phyloP scores from a whole-genome alignment of 495 filamentous ascomycete species.

The Talaromyces proteolyticus region DNA sequence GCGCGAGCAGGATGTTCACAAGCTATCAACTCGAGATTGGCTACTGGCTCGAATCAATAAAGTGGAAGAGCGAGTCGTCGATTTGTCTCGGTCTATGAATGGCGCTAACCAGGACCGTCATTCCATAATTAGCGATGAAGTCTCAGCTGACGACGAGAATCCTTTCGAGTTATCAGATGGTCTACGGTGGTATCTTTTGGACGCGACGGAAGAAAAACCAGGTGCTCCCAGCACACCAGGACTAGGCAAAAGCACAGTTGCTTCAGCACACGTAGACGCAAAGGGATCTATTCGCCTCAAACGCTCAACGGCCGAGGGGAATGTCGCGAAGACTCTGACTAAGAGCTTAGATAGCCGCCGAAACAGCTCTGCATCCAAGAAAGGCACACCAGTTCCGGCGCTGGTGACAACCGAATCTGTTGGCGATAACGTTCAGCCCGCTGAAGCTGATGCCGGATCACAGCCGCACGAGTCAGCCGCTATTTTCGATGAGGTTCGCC shows the following conservation, averaged over 20 bases:
- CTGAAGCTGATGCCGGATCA: slow-evolving; percentile 22
- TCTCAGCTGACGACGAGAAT: slow-evolving; percentile 85
- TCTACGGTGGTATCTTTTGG: slow-evolving; percentile 90
- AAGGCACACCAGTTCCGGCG: slow-evolving; percentile 38
- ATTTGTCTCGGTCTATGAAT: slow-evolving; percentile 73
- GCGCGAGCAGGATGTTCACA: slow-evolving; percentile 84
- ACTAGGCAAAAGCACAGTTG: slow-evolving; percentile 81
- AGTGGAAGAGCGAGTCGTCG: slow-evolving; percentile 89
- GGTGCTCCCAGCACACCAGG: slow-evolving; percentile 92
- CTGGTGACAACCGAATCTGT: slow-evolving; percentile 30
- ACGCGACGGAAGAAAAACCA: slow-evolving; percentile 88
- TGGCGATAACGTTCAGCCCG: slow-evolving; percentile 29
- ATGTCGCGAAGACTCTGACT: slow-evolving; percentile 70
- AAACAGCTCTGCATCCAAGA: slow-evolving; percentile 77
- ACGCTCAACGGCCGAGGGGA: slow-evolving; percentile 44
- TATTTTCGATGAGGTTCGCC: slow-evolving; percentile 46
- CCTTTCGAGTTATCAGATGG: slow-evolving; percentile 96
- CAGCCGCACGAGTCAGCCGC: slow-evolving; percentile 29
- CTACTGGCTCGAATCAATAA: slow-evolving; percentile 88
- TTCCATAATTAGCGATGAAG: slow-evolving; percentile 50
- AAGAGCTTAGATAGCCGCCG: slow-evolving; percentile 86
- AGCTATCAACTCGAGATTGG: slow-evolving; percentile 80
- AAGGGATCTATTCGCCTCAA: slow-evolving; percentile 62
- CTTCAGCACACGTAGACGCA: slow-evolving; percentile 81
- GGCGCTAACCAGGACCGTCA: slow-evolving; percentile 47